Evolutionary conservation across 2,329 filamentous ascomycete species (phyloP), one percentile per base, ranked within the genome.

Genomic region (Xylariaceae sp.): DNA sequence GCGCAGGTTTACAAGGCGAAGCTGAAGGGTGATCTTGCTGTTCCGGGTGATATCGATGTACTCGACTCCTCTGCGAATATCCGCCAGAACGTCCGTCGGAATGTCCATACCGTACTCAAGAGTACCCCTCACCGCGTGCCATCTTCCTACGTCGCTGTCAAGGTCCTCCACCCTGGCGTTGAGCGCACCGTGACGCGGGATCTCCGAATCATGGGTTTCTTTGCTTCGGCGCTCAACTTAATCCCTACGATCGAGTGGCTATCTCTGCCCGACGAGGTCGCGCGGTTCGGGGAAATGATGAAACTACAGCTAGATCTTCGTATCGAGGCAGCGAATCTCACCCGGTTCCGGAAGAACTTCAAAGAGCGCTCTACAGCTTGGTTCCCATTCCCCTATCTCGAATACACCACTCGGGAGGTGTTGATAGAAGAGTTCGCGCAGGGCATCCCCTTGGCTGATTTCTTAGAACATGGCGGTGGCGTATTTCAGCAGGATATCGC

Each of bases 221-320:
- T 99, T 67, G 94, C 94, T 12, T 79, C 83, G 0, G 67, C 88
- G 4, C 85, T 99, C 62, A 95, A 97, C 71, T 74, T 81, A 1
- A 87, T 99, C 34, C 94, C 94, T 0, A 96, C 91, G 0, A 94
- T 99, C 67, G 90, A 97, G 71, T 99, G 94, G 94, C 79, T 99
- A 4, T 96, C 92, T 0, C 83, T 99, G 6, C 94, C 94, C 0
- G 92, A 96, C 63, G 94, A 99, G 70, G 94, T 97, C 2, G 74
- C 79, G 11, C 91, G 97, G 66, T 99, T 99, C 67, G 92, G 91
- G 29, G 88, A 95, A 68, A 99, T 99, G 94, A 99, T 99, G 94
- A 87, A 87, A 65, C 76, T 97, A n/a, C 94, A 99, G 69, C 78
- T 99, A 2, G 94, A 99, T 71, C 79, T 99, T 37, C 87, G 94